Conservation (phyloP, 2,329 filamentous ascomycete genomes). For the Colletotrichum sojae region DNA sequence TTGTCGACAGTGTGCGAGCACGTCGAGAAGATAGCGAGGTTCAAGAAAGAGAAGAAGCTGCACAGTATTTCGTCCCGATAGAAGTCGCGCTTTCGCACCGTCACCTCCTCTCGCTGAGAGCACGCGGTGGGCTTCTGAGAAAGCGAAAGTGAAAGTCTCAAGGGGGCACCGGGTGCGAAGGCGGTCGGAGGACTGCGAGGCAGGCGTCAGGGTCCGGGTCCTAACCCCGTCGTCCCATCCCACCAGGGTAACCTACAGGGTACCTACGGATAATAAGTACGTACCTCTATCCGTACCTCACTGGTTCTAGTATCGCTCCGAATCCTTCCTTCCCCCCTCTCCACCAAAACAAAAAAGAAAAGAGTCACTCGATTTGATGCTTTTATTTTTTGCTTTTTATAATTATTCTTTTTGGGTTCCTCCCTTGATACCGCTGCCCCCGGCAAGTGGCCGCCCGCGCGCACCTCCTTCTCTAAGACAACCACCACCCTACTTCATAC, state of each 20-base stretch:
- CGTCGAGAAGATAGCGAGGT: neutral
- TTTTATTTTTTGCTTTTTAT: neutral
- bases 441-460: constrained; percentile 18
- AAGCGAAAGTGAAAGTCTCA: constrained; percentile 15
- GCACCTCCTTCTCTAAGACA: constrained; percentile 1
- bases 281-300: no score
- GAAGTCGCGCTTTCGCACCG: constrained; percentile 3
- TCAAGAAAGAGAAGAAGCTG: neutral
- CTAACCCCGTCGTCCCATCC: constrained; percentile 31
- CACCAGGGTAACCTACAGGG: neutral
- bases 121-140: constrained; percentile 19
- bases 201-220: constrained; percentile 21
- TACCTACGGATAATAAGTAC: no score
- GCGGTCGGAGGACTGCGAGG: neutral
- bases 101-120: constrained; percentile 14
- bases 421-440: neutral
- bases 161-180: neutral
- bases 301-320: neutral
- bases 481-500: neutral
- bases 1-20: neutral
- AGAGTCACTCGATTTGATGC: neutral
- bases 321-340: neutral
- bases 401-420: neutral
- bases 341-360: constrained; percentile 13
- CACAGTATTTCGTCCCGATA: constrained; percentile 4